Evolutionary conservation across 345 rosid genomes (phyloP), one percentile per base, ranked within the genome.

Genomic region (Corymbia maculata): DNA sequence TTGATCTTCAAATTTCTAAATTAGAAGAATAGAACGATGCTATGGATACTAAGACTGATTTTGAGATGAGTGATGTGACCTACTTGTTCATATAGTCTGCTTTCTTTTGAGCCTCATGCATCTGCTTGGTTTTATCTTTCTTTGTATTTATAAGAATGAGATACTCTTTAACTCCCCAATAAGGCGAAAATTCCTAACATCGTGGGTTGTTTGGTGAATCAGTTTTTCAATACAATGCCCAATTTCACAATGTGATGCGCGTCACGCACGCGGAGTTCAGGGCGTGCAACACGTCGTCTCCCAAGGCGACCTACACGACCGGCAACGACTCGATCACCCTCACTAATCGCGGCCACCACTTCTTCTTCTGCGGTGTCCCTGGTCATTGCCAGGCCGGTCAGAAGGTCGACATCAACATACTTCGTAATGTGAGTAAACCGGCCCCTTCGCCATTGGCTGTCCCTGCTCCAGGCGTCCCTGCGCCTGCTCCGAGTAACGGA

Each of bases 331-430:
- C 99, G 11, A 90, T 98, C 93, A 93, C 90, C 89, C 94, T 98
- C 87, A 93, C 93, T 66, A 90, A 91, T 44, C 93, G 90, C 22
- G 97, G 99, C 86, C 99, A 98, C 93, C 98, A 98, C 89, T 97
- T n/a, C 91, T 98, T 95, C 87, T 90, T 98, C 90, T 97, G 99
- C 50, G 99, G 98, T 8, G 96, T 95, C 85, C 99, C 98, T 0
- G 99, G 99, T 80, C 99, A 98, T 70, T 97, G 99, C 88, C 96
- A 91, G 52, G 92, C 94, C 11, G 98, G 99, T 6, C 99, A 97
- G 92, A 98, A 96, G 92, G 95, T 98, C 9, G 99, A 97, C 93
- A 93, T 98, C 59, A 94, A 97, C 86, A 97, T 98, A 36, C 93
- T 91, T 36, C 94, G 91, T 13, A n/a, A 19, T 2, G 47, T 87